Conservation (phyloP, 2,329 filamentous ascomycete species). For the Fusarium caatingaense region DNA sequence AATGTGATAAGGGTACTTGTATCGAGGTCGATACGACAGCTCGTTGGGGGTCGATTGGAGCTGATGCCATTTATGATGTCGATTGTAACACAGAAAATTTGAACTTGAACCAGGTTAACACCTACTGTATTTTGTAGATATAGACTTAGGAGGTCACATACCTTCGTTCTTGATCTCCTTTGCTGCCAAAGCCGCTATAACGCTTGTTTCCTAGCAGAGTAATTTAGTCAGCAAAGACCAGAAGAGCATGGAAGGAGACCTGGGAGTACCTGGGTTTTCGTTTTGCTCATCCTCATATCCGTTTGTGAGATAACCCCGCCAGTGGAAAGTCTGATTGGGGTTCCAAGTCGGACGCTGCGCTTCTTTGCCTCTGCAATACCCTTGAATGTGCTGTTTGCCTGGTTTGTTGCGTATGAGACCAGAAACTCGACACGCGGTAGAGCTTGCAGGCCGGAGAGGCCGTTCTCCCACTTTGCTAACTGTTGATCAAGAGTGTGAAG, state of each 20-base stretch:
- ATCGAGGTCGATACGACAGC: slow-evolving; percentile 56
- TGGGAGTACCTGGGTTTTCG: slow-evolving; percentile 49
- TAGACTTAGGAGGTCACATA: slow-evolving; percentile 38
- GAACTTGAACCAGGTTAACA: slow-evolving; percentile 56
- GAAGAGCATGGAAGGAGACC: neutral
- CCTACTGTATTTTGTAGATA: no score
- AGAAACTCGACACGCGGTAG: slow-evolving; percentile 73
- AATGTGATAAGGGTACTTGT: slow-evolving; percentile 66
- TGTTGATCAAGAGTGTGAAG: slow-evolving; percentile 63
- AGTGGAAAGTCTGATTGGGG: slow-evolving; percentile 59
- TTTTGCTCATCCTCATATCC: slow-evolving; percentile 68
- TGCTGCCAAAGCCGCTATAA: slow-evolving; percentile 57
- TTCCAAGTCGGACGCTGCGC: slow-evolving; percentile 75
- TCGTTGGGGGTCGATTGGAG: slow-evolving; percentile 53
- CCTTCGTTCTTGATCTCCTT: slow-evolving; percentile 53
- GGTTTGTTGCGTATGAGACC: slow-evolving; percentile 66
- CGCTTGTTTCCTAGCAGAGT: slow-evolving; percentile 49
- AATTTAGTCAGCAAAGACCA: slow-evolving; percentile 25
- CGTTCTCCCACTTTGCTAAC: slow-evolving; percentile 59
- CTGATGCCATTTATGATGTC: slow-evolving; percentile 70
- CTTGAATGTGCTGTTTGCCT: slow-evolving; percentile 71
- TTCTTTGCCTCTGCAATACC: slow-evolving; percentile 77
- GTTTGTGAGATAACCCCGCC: slow-evolving; percentile 60
- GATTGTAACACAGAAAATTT: slow-evolving; percentile 66
- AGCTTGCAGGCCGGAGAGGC: slow-evolving; percentile 60